Percentiles rank a stretch among this genome's conserved stretches.
These are phyloP conservation scores for Colletotrichum simmondsii DNA, from an alignment of 2,329 filamentous ascomycete species.

Conservation along the genomic window DNA sequence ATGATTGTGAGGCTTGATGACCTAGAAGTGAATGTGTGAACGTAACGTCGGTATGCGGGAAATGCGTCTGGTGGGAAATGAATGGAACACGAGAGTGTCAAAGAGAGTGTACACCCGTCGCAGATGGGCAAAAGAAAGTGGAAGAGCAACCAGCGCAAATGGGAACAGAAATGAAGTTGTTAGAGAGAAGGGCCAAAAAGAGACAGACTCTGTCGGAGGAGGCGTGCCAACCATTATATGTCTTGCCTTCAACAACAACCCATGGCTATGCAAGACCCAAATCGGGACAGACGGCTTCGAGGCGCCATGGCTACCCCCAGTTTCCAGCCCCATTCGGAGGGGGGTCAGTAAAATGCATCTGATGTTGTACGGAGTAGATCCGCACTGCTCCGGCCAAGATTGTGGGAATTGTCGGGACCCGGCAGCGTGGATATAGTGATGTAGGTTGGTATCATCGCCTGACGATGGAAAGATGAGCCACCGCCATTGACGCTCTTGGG, in stretches of 20 bases:
- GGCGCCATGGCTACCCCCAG: neutral
- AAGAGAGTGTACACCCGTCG: constrained; percentile 34
- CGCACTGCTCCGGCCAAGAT: constrained; percentile 3
- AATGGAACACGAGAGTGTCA: constrained; percentile 27
- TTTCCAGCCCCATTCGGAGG: neutral
- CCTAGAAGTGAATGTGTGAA: constrained; percentile 5
- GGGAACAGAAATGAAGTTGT: constrained; percentile 13
- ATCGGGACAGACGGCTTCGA: constrained; percentile 1
- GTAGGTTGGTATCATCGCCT: constrained; percentile 5
- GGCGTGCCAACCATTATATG: constrained; percentile 1
- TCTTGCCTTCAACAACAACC: neutral
- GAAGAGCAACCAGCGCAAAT: constrained; percentile 27
- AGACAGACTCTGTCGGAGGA: neutral
- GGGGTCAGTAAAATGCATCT: constrained; percentile 11
- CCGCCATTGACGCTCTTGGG: neutral
- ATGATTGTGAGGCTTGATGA: neutral
- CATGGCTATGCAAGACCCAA: neutral
- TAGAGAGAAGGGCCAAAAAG: neutral
- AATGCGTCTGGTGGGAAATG: neutral
- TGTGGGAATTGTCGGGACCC: constrained; percentile 7
- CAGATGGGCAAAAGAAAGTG: constrained; percentile 27
- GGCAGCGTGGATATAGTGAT: constrained; percentile 12
- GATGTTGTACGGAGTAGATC: neutral
- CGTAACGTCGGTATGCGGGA: neutral
- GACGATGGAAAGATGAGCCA: neutral